Evolutionary conservation across 495 filamentous ascomycete species (phyloP), one percentile per base, ranked within the genome.

Genomic region (Friedmanniomyces endolithicus): DNA sequence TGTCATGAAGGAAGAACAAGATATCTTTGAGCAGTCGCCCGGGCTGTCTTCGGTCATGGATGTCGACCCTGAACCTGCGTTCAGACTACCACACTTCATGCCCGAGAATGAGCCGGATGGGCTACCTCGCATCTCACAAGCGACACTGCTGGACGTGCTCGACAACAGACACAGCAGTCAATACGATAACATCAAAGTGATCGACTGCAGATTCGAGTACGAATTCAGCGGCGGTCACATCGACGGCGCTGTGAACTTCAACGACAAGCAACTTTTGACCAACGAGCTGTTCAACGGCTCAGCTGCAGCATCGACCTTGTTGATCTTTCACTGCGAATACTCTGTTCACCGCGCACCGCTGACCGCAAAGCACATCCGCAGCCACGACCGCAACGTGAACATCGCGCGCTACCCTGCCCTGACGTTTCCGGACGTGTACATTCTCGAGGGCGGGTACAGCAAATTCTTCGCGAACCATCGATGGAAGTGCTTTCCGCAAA

Each of bases 131-230:
- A 95, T 99, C 65, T 78, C 82, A 23, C 80, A 83, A 58, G 70
- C 75, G 23, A 94, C 87, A 17, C 76, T 97, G 65, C 71, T 94
- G 48, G 78, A 86, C 12, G 77, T 99, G n/a, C 74, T 97, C 46
- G 85, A 95, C 68, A 87, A 87, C 35, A 85, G 86, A 61, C 96
- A 82, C 67, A 78, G 80, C 54, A 74, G 80, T 16, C 62, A 77
- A 1, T 97, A 83, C 63, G 81, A 86, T 49, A 77, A 87, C 56
- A 81, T 84, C 58, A 76, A 92, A 67, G 74, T 99, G 60, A 81
- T 99, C 50, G 94, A 99, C 64, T 99, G 94, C 65, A 86, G 92
- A 11, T 99, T 99, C 67, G 94, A 97, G 70, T 99, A 97, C 67
- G 94, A 99, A 70, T 99, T 90, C 67, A 83, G 94, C 29, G 94